phyloP scores from a whole-genome alignment of 2,329 filamentous ascomycete species.

The Botrytis galanthina region DNA sequence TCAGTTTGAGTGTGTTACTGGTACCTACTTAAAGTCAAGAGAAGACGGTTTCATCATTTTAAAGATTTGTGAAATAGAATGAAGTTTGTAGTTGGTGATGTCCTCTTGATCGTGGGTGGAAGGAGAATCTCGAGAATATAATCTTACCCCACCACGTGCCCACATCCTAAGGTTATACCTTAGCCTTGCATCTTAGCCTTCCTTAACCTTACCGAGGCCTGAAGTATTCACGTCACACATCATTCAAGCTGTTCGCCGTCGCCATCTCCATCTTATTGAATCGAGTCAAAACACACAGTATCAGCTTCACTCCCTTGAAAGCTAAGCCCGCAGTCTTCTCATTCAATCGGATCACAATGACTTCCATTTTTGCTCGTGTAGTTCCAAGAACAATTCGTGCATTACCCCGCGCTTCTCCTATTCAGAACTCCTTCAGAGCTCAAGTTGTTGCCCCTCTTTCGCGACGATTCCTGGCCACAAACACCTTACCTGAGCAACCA shows the following conservation, averaged over 20 bases:
- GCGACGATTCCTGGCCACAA: constrained; percentile 21
- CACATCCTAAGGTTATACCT: neutral
- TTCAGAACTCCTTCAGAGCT: neutral
- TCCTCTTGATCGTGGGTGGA: neutral
- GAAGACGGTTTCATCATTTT: neutral
- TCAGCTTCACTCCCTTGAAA: neutral
- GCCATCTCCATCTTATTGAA: neutral
- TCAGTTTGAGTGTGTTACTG: neutral
- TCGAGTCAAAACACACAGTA: neutral
- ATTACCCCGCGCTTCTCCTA: neutral
- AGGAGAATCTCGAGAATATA: neutral
- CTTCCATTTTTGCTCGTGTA: neutral
- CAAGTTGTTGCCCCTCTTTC: constrained; percentile 21
- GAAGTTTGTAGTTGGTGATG: neutral
- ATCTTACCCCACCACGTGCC: too few relatives aligned
- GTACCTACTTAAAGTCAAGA: neutral
- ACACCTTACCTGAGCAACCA: constrained; percentile 21
- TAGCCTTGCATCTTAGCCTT: neutral
- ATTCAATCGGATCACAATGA: neutral
- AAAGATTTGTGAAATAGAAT: neutral
- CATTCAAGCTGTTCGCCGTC: too few relatives aligned
- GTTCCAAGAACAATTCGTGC: neutral
- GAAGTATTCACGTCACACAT: neutral
- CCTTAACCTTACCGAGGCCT: neutral
- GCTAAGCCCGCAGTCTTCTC: neutral